These are phyloP conservation scores for Elaeis guineensis DNA, from an alignment of 176 grass and related monocot species.

Conservation along the genomic window DNA sequence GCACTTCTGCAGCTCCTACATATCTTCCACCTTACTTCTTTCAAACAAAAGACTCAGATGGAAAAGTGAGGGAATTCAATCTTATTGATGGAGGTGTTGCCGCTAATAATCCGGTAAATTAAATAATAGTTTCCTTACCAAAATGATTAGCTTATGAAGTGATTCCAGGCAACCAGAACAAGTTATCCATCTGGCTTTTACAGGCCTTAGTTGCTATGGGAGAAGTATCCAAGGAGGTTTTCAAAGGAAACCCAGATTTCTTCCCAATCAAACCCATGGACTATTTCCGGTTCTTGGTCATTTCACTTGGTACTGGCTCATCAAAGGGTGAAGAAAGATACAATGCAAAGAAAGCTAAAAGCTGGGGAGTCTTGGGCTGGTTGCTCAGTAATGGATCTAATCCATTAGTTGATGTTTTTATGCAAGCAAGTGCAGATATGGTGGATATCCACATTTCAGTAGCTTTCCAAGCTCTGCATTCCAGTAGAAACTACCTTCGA, in stretches of 20 bases:
- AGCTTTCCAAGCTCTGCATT: constrained; percentile 13
- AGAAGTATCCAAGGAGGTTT: constrained; percentile 10
- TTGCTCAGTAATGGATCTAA: constrained; percentile 1
- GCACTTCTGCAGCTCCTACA: constrained; percentile 1
- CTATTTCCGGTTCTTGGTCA: constrained; percentile 11
- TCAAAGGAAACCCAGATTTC: constrained; percentile 8
- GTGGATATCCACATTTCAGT: constrained; percentile 19
- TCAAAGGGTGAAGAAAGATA: constrained; percentile 8
- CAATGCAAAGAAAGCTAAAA: neutral
- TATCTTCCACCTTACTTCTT: constrained; percentile 7
- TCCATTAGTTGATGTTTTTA: constrained; percentile 6
- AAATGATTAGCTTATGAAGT: too few relatives aligned
- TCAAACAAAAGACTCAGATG: neutral
- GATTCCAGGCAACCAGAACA: too few relatives aligned
- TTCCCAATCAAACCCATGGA: constrained; percentile 23
- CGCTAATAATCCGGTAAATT: constrained; percentile 18
- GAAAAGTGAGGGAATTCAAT: constrained; percentile 6
- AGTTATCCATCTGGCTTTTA: too few relatives aligned
- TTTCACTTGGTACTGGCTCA: constrained; percentile 10
- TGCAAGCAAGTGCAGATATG: constrained; percentile 3
- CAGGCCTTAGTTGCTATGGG: constrained; percentile 15
- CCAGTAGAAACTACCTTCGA: neutral
- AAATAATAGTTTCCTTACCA: neutral
- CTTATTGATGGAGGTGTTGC: constrained; percentile 17
- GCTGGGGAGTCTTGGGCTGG: constrained; percentile 13